phyloP scores from a whole-genome alignment of 495 filamentous ascomycete species.

The Aspergillus leporis region DNA sequence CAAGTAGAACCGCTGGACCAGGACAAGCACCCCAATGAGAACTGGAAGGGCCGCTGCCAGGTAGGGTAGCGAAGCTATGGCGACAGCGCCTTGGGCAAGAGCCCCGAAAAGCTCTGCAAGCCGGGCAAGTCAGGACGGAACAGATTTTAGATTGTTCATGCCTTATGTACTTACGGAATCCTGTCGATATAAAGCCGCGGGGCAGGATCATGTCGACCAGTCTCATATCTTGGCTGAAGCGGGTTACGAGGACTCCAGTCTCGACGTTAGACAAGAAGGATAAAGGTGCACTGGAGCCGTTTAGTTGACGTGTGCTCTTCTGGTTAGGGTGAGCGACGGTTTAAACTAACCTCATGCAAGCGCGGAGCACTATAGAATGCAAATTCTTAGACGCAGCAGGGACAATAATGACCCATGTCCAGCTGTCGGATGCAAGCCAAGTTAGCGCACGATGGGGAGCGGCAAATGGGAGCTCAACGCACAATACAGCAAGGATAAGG shows the following conservation, averaged over 20 bases:
- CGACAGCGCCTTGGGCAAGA: slow-evolving; percentile 27
- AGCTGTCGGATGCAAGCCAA: neutral
- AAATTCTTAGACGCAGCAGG: slow-evolving; percentile 21
- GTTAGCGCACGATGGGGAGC: slow-evolving; percentile 3
- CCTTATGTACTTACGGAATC: slow-evolving; percentile 12
- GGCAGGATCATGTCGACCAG: slow-evolving; percentile 40
- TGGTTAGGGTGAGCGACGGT: no score
- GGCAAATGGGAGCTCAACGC: neutral
- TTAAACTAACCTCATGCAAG: slow-evolving; percentile 21
- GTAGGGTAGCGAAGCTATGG: slow-evolving; percentile 32
- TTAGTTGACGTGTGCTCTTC: slow-evolving; percentile 5
- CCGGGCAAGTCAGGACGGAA: neutral
- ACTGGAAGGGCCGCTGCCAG: slow-evolving; percentile 25
- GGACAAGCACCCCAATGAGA: slow-evolving; percentile 40
- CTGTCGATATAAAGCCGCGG: slow-evolving; percentile 22
- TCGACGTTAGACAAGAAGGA: slow-evolving; percentile 39
- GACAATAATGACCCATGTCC: slow-evolving; percentile 27
- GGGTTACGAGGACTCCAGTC: slow-evolving; percentile 40
- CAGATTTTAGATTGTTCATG: neutral
- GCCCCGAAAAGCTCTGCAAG: slow-evolving; percentile 14
- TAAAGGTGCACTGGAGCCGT: slow-evolving; percentile 23
- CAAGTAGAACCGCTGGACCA: slow-evolving; percentile 83
- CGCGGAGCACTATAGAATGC: slow-evolving; percentile 7
- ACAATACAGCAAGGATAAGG: slow-evolving; percentile 18
- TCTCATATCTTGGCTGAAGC: slow-evolving; percentile 49